Evolutionary conservation across 371 early-diverging fungal genomes (phyloP).

Genomic region (Mortierella sp.): DNA sequence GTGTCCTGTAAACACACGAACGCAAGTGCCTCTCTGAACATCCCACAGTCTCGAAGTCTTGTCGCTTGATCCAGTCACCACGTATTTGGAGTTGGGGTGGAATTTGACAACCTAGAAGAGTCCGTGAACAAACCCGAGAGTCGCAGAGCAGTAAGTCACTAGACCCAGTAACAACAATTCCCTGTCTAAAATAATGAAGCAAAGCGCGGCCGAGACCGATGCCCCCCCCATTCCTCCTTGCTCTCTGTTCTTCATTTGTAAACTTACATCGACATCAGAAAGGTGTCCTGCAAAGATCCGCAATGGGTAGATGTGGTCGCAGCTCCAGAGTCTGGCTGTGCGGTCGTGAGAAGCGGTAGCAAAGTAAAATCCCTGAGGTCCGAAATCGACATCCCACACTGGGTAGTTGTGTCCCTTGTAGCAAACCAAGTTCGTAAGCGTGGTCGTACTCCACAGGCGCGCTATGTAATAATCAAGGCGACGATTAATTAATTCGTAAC

Average conservation of each 20-base stretch:
- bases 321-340: constrained; percentile 97
- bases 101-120: constrained; percentile 87
- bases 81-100: constrained; percentile 98
- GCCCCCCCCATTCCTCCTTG: too few relatives aligned
- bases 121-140: neutral
- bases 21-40: constrained; percentile 92
- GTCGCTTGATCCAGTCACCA: constrained; percentile 97
- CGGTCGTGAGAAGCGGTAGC: constrained; percentile 97
- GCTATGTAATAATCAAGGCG: constrained; percentile 59
- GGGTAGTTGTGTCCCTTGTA: constrained; percentile 99
- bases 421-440: constrained; percentile 89
- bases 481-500: neutral
- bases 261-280: constrained; percentile 95
- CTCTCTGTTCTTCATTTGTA: neutral
- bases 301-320: constrained; percentile 95
- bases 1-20: constrained; percentile 96
- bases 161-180: neutral
- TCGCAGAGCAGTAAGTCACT: neutral
- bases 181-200: neutral
- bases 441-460: constrained; percentile 96
- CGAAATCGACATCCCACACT: constrained; percentile 96
- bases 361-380: constrained; percentile 96
- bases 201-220: constrained; percentile 5
- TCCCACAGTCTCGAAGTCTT: constrained; percentile 97
- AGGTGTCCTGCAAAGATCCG: constrained; percentile 98